Percentiles rank a stretch among this genome's conserved stretches.
phyloP scores from a whole-genome alignment of 2,329 filamentous ascomycete species.

The Xylariales sp. region DNA sequence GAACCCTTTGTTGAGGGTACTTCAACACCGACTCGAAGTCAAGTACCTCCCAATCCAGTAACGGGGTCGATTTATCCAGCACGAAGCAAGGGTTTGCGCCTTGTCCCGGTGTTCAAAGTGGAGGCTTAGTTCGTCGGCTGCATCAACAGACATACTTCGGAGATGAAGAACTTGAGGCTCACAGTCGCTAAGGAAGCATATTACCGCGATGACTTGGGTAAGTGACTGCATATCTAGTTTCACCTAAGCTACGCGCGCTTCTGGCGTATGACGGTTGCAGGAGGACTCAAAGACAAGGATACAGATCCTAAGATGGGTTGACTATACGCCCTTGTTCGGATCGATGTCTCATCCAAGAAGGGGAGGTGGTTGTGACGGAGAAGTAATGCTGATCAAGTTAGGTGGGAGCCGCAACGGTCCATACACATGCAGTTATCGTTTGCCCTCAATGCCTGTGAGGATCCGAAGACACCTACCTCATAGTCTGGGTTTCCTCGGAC shows the following conservation, averaged over 20 bases:
- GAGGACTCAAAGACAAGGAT: background rate
- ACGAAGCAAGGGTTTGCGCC: background rate
- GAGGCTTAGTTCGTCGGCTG: background rate
- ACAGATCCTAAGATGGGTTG: background rate
- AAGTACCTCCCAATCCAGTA: background rate
- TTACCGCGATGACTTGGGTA: background rate
- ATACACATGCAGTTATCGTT: background rate
- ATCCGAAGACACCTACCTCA: too few species aligned
- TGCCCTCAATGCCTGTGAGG: background rate
- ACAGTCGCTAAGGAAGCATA: too few species aligned
- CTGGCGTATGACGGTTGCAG: background rate
- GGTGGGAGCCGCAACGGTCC: background rate
- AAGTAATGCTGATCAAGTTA: background rate
- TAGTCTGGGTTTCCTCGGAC: too few species aligned
- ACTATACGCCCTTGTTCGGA: background rate
- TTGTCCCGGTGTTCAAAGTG: background rate
- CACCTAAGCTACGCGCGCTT: slow-evolving; percentile 3
- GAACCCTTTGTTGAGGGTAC: background rate
- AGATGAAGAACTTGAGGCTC: too few species aligned
- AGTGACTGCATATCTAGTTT: background rate
- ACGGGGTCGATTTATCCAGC: background rate
- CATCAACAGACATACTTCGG: too few species aligned
- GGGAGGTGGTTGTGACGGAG: background rate
- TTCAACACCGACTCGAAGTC: background rate
- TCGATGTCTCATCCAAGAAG: background rate